These are phyloP conservation scores for Neonectria faginata DNA, from an alignment of 2,329 filamentous ascomycete genomes.

Conservation along the genomic window DNA sequence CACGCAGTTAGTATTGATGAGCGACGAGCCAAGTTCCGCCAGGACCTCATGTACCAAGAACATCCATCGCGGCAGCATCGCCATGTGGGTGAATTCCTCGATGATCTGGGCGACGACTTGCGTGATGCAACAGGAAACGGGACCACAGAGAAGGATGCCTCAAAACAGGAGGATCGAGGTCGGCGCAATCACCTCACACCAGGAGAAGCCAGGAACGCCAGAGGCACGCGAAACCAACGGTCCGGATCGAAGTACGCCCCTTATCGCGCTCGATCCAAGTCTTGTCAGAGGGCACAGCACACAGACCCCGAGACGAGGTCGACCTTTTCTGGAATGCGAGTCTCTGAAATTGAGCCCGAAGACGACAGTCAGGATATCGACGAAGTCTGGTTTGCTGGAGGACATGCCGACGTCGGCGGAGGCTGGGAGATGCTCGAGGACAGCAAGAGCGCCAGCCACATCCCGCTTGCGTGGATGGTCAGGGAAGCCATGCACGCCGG, in stretches of 20 bases:
- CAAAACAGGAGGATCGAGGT: constrained; percentile 30
- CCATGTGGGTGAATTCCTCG: constrained; percentile 42
- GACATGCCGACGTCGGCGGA: constrained; percentile 83
- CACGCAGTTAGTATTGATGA: constrained; percentile 80
- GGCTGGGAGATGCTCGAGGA: constrained; percentile 73
- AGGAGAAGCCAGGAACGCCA: constrained; percentile 26
- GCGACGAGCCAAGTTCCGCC: constrained; percentile 76
- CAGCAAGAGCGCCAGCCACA: constrained; percentile 74
- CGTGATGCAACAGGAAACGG: constrained; percentile 17
- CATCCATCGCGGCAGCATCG: constrained; percentile 37
- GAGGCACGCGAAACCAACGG: constrained; percentile 11
- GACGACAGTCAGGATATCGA: constrained; percentile 76
- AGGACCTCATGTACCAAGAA: constrained; percentile 73
- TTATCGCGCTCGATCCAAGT: constrained; percentile 56
- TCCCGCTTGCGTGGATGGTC: constrained; percentile 78
- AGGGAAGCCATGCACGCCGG: constrained; percentile 70
- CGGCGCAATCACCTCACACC: constrained; percentile 34
- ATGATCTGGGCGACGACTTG: constrained; percentile 35
- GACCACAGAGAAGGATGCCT: neutral
- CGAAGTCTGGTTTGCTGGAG: constrained; percentile 84
- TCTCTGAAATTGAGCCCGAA: constrained; percentile 51
- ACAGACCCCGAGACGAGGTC: constrained; percentile 46
- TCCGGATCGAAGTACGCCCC: constrained; percentile 50
- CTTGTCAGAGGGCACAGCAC: constrained; percentile 47
- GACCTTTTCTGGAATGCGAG: constrained; percentile 46